phyloP scores from a whole-genome alignment of 139 green algal genomes.

The Volvox reticuliferus region DNA sequence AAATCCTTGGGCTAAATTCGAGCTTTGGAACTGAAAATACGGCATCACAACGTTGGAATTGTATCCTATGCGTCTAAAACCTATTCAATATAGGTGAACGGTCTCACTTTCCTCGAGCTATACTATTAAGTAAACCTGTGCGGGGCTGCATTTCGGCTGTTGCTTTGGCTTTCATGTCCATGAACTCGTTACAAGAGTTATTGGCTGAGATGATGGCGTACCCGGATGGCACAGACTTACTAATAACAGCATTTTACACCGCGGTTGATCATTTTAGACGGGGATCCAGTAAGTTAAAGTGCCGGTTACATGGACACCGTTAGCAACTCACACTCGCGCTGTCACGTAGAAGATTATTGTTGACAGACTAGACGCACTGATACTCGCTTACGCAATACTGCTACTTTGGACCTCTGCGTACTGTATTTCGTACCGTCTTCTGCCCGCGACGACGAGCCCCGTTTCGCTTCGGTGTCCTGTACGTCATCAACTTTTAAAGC shows the following conservation, averaged over 20 bases:
- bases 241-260: conserved; percentile 48
- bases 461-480: too few relatives aligned
- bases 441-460: too few relatives aligned
- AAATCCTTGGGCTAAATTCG: background rate
- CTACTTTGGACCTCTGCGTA: too few relatives aligned
- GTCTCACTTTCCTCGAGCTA: background rate
- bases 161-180: background rate
- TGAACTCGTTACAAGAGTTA: conserved; percentile 5
- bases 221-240: conserved; percentile 43
- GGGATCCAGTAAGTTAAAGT: conserved; percentile 42
- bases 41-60: too few relatives aligned
- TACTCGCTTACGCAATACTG: too few relatives aligned
- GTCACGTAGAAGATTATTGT: too few relatives aligned
- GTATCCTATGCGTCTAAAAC: too few relatives aligned
- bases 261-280: conserved; percentile 39
- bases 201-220: conserved; percentile 16
- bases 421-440: too few relatives aligned
- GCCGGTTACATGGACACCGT: background rate
- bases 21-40: background rate
- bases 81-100: too few relatives aligned
- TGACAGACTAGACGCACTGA: too few relatives aligned
- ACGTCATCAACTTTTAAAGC: too few relatives aligned
- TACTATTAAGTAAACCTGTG: background rate
- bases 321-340: too few relatives aligned
- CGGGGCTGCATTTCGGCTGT: background rate